Base-by-base conservation (phyloP, 2,329 filamentous ascomycete species). In the Aspergillus texensis region DNA sequence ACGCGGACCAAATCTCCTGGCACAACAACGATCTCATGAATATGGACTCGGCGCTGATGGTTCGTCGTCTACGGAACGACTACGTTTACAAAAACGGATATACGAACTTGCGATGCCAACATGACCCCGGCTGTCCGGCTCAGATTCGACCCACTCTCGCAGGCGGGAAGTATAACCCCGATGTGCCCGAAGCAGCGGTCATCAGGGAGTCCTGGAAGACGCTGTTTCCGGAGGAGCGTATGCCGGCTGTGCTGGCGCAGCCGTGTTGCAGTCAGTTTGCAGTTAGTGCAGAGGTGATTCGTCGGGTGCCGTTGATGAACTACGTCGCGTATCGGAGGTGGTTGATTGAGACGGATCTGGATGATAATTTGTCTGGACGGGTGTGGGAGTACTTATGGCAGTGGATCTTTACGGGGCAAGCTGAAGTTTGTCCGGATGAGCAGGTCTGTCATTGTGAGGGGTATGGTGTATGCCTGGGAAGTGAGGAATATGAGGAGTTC, bases 221-320 rank as follows among this genome's bases (percentile, higher is more conserved):
- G 60, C 54, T 75, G 2, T 75, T 75, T 43, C 71, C 72, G 6
- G 56, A 68, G 11, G 65, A 72, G 8, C 60, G 63, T 19, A 61
- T 73, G 21, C 74, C 73, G 24, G 24, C 30, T 10, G 78, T 83
- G 5, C 76, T 87, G 1, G 81, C 82, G 1, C 83, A 85, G 63
- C 80, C 84, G 2, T 86, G 84, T 67, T 86, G 85, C 64, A 82
- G 82, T 1, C 85, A 87, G 68, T 86, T 87, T 67, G 85, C 85
- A 1, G 75, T 86, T 4, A 82, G 79, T 16, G 72, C 79, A 11
- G 83, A 85, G 34, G 77, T 81, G 19, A 83, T 86, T 53, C 78
- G 75, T 24, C 77, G 77, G 10, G 76, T 81, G 32, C 81, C 82
- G 4, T 75, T 80, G 61, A 73, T 78, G 53, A 75, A 82, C 59